Conservation (phyloP, 2,329 filamentous ascomycete genomes). For the Fusarium nygamai region DNA sequence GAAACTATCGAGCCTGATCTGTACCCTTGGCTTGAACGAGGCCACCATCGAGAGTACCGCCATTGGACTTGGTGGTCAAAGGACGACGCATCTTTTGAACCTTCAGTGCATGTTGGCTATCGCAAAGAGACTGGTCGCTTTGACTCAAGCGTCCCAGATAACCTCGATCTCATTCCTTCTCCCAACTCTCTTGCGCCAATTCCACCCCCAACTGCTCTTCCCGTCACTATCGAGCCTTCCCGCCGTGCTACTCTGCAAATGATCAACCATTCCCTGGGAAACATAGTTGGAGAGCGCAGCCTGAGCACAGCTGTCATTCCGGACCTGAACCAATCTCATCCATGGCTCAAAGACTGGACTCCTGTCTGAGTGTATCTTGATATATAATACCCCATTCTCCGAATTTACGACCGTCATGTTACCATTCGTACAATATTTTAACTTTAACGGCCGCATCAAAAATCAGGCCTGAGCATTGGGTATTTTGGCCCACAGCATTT, state of each 20-base stretch:
- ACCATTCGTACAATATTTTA: not conserved
- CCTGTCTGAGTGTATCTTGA: conserved; percentile 21
- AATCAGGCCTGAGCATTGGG: conserved; percentile 15
- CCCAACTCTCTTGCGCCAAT: conserved; percentile 17
- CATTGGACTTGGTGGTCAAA: conserved; percentile 44
- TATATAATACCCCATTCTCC: not conserved
- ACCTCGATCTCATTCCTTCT: conserved; percentile 28
- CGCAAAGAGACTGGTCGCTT: conserved; percentile 31
- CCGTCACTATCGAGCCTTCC: conserved; percentile 31
- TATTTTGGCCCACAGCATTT: not conserved
- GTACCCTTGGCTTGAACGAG: conserved; percentile 42
- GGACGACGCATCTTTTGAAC: conserved; percentile 22
- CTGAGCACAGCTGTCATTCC: conserved; percentile 38
- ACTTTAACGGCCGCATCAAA: conserved; percentile 24
- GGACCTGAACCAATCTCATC: conserved; percentile 30
- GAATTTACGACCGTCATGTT: conserved; percentile 4
- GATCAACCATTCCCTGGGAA: conserved; percentile 41
- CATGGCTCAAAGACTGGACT: conserved; percentile 40
- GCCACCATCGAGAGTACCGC: conserved; percentile 38
- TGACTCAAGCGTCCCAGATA: conserved; percentile 25
- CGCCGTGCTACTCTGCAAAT: conserved; percentile 39
- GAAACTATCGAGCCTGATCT: conserved; percentile 39
- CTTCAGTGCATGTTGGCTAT: conserved; percentile 29
- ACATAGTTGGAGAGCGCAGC: conserved; percentile 41
- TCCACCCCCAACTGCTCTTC: conserved; percentile 18